phyloP scores from a whole-genome alignment of 805 yeast species.

The Hanseniaspora vineae region DNA sequence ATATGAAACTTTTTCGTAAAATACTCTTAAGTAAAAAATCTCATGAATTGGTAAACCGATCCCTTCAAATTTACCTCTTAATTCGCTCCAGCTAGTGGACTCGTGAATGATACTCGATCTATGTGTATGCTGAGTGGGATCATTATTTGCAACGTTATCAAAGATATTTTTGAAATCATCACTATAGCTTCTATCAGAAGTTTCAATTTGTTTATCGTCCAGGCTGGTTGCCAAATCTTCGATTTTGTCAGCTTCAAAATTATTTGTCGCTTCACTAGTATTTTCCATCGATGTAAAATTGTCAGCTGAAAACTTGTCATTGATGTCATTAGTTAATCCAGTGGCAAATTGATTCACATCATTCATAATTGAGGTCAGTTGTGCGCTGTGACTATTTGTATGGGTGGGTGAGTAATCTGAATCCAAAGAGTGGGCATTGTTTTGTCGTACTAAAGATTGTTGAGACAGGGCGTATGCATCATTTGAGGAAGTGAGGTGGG shows the following conservation, averaged over 20 bases:
- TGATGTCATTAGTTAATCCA: not conserved
- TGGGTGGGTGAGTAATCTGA: not conserved
- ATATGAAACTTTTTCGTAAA: constrained; percentile 8
- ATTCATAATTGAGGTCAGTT: not conserved
- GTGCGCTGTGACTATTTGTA: not conserved
- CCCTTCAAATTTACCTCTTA: constrained; percentile 1
- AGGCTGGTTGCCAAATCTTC: too few relatives aligned
- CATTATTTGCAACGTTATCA: too few relatives aligned
- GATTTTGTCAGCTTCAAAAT: too few relatives aligned
- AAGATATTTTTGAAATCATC: too few relatives aligned
- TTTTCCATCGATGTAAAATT: not conserved
- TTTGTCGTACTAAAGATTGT: too few relatives aligned
- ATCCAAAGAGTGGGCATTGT: too few relatives aligned
- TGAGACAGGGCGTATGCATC: too few relatives aligned
- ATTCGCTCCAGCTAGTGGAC: constrained; percentile 5
- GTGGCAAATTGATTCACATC: not conserved
- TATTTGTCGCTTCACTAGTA: too few relatives aligned
- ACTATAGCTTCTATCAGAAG: too few relatives aligned
- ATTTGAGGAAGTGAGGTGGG: too few relatives aligned
- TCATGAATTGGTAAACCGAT: constrained; percentile 3
- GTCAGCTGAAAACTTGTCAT: not conserved
- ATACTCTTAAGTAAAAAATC: constrained; percentile 6
- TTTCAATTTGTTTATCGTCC: too few relatives aligned
- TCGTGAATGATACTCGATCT: not conserved
- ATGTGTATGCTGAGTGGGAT: too few relatives aligned